Conservation (phyloP, 306 rosid genomes). For the Rosa lucieae region DNA sequence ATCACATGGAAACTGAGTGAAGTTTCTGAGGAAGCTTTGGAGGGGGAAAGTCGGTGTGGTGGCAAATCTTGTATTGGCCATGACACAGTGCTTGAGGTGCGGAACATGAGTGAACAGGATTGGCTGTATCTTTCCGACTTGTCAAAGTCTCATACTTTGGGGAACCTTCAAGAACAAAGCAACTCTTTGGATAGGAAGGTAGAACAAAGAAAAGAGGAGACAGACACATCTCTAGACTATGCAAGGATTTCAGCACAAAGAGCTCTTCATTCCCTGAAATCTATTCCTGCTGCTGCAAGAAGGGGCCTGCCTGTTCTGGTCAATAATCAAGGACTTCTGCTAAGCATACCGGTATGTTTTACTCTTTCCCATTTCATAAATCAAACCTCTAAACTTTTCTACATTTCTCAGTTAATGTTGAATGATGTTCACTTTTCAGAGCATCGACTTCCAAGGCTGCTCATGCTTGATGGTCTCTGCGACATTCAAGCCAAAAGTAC, state of each 20-base stretch:
- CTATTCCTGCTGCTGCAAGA: conserved; percentile 83
- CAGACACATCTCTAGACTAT: conserved; percentile 39
- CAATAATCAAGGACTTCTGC: conserved; percentile 56
- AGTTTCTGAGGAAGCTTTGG: conserved; percentile 33
- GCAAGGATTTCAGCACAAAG: conserved; percentile 62
- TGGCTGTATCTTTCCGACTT: conserved; percentile 82
- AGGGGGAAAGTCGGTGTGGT: conserved; percentile 18
- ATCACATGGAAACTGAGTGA: conserved; percentile 56
- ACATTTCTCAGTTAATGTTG: background rate
- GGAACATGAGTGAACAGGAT: conserved; percentile 77
- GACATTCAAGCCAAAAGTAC: conserved; percentile 75
- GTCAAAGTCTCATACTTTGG: conserved; percentile 34
- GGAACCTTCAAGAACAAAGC: conserved; percentile 28
- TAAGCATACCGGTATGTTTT: conserved; percentile 75
- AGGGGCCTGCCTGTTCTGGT: conserved; percentile 77
- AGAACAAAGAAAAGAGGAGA: conserved; percentile 35
- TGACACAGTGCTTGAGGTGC: conserved; percentile 42
- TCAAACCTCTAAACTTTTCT: background rate
- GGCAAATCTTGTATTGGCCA: conserved; percentile 42
- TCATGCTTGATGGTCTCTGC: conserved; percentile 56
- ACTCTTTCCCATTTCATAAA: conserved; percentile 1
- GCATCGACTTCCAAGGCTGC: conserved; percentile 63
- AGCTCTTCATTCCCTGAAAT: conserved; percentile 55
- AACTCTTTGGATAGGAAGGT: conserved; percentile 14
- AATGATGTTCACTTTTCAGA: conserved; percentile 39